Percentiles rank a stretch among this genome's conserved stretches.
Evolutionary conservation across 345 rosid species (phyloP).

Genomic region (Hevea brasiliensis): DNA sequence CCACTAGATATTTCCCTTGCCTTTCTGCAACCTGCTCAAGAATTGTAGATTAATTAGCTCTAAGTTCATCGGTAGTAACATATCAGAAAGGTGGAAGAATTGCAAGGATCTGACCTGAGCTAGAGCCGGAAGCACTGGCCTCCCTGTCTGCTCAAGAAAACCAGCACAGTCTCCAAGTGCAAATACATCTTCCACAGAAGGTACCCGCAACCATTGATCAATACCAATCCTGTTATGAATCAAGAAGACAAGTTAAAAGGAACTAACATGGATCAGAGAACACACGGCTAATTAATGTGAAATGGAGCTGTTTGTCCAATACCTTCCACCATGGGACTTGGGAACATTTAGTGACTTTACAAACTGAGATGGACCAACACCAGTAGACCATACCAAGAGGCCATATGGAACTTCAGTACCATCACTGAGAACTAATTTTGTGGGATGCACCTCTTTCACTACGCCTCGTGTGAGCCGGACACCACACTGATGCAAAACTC

Average conservation of each 20-base stretch:
- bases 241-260: background rate
- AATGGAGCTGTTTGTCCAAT: slow-evolving; percentile 1
- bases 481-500: slow-evolving; percentile 40
- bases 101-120: slow-evolving; percentile 50
- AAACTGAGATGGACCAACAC: slow-evolving; percentile 79
- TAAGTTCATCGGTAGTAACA: background rate
- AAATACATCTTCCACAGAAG: slow-evolving; percentile 63
- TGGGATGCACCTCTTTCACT: slow-evolving; percentile 56
- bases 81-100: background rate
- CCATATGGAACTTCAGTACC: slow-evolving; percentile 77
- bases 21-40: slow-evolving; percentile 62
- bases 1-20: slow-evolving; percentile 61
- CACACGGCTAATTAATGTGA: background rate
- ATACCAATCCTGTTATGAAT: slow-evolving; percentile 52
- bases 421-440: slow-evolving; percentile 52
- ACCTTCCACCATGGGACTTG: slow-evolving; percentile 74
- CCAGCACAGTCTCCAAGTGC: slow-evolving; percentile 78
- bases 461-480: slow-evolving; percentile 52
- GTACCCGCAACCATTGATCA: slow-evolving; percentile 60
- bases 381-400: slow-evolving; percentile 90
- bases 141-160: slow-evolving; percentile 68
- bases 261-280: background rate
- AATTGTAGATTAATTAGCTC: slow-evolving; percentile 1
- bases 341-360: slow-evolving; percentile 55
- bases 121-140: slow-evolving; percentile 67